Base-by-base conservation (phyloP, 2,329 filamentous ascomycete species). In the Sphaerulina populicola region DNA sequence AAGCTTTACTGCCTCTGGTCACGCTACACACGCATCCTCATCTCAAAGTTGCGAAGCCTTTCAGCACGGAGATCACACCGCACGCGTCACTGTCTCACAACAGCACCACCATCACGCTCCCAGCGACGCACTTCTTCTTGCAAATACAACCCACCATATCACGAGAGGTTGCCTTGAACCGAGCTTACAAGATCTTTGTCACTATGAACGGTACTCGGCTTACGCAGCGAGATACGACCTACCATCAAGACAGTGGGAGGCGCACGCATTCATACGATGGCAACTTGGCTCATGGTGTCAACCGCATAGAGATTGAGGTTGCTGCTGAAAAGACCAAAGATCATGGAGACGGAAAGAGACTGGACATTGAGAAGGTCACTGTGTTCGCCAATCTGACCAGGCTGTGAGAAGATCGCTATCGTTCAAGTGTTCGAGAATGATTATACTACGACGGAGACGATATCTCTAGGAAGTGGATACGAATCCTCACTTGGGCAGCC, bases 321-420 rank as follows among this genome's bases (percentile, higher is more conserved):
- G 80, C 89, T 57, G 86, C 87, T 39, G 60, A 63, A 23, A 64
- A 59, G 8, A 79, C 83, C 55, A 54, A 49, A 12, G 55, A 50
- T 10, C 78, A 57, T 40, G 60, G 51, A 10, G 57, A 56, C 30
- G 54, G 52, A 38, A 61, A 59, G 55, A 60, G 64, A 2, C 53
- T 84, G 33, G 88, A 93, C 65, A 73, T 90, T 56, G 89, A 96
- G 71, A 85, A 84, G 60, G 77, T 89, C 51, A 88, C 81, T 1
- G 74, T 93, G 27, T 86, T 86, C 69, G 78, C 85, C 54, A 85
- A 93, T 68, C 69, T 94, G 60, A 69, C 81, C 66, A 77, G 71
- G 40, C 42, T 44, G 12, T 57, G 36, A 37, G 8, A 35, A 35
- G 10, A 35, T 11, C 6, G 4, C 31, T 35, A 27, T 27, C 23